A percentile compares a stretch with the other conserved stretches of the same genome.
Conservation (phyloP, 2,329 filamentous ascomycete genomes). For the Penicillium sp. region DNA sequence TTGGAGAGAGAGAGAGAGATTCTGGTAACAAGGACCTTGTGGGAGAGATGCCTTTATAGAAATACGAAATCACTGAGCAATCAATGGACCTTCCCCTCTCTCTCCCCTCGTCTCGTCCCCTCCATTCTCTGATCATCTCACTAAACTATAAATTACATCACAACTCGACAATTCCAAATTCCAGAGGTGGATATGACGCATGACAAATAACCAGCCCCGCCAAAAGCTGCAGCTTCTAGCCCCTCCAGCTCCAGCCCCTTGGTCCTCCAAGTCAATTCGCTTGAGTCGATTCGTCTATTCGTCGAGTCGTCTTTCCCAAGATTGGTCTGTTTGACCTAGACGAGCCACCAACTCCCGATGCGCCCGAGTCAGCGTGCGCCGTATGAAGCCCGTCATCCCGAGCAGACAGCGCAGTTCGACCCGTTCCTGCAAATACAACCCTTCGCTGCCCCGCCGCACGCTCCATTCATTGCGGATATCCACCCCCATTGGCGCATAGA, state of each 20-base stretch:
- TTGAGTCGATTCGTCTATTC: background rate
- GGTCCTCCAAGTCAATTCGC: background rate
- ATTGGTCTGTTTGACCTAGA: slow-evolving; percentile 31
- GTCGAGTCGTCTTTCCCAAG: background rate
- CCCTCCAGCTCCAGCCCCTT: background rate
- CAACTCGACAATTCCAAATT: slow-evolving; percentile 10
- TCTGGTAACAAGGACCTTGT: background rate
- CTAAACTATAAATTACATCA: slow-evolving; percentile 1
- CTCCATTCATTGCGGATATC: slow-evolving; percentile 77
- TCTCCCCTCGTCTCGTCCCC: background rate
- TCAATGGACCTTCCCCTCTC: background rate
- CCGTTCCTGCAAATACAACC: slow-evolving; percentile 77
- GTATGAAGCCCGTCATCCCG: slow-evolving; percentile 71
- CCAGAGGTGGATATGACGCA: background rate
- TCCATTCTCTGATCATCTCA: background rate
- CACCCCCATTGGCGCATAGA: slow-evolving; percentile 78
- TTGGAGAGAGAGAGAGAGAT: slow-evolving; percentile 15
- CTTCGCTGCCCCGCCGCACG: slow-evolving; percentile 72
- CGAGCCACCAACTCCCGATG: slow-evolving; percentile 66
- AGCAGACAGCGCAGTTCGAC: slow-evolving; percentile 78
- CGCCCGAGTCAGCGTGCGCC: slow-evolving; percentile 74
- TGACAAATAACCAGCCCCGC: slow-evolving; percentile 2
- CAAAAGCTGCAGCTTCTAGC: background rate
- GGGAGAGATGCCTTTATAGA: background rate
- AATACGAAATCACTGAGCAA: background rate